Percentiles rank a stretch among this genome's conserved stretches.
phyloP scores from a whole-genome alignment of 1,139 yeast species.

The Kluyveromyces marxianus region DNA sequence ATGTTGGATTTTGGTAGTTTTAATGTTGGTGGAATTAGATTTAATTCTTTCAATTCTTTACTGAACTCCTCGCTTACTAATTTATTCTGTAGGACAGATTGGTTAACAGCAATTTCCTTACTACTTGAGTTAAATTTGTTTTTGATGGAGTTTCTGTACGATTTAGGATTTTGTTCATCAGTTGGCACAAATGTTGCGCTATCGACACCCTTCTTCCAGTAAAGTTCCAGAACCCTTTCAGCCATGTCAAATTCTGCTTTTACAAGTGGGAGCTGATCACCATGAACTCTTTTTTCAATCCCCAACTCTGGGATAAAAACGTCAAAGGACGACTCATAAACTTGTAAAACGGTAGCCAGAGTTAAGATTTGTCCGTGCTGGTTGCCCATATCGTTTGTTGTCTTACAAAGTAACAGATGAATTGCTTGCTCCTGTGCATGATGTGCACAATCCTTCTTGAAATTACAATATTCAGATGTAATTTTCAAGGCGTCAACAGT shows the following conservation, averaged over 20 bases:
- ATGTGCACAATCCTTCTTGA: conserved; percentile 90
- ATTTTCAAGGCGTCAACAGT: conserved; percentile 72
- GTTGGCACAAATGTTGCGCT: conserved; percentile 87
- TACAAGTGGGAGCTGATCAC: conserved; percentile 87
- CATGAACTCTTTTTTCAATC: conserved; percentile 94
- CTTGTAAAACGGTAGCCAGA: conserved; percentile 84
- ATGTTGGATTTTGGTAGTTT: conserved; percentile 34
- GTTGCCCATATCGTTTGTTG: conserved; percentile 70
- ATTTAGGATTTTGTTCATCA: conserved; percentile 71
- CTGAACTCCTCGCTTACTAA: conserved; percentile 36
- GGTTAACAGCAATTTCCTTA: conserved; percentile 53
- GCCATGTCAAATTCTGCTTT: conserved; percentile 86
- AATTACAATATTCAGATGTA: conserved; percentile 85
- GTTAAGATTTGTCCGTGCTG: conserved; percentile 75
- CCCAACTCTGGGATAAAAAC: conserved; percentile 93
- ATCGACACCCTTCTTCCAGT: conserved; percentile 89
- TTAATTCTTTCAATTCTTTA: conserved; percentile 43
- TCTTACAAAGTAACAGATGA: conserved; percentile 77
- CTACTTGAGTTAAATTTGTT: conserved; percentile 73
- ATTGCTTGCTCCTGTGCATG: conserved; percentile 93
- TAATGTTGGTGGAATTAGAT: conserved; percentile 47
- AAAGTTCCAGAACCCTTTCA: conserved; percentile 64
- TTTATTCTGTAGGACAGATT: conserved; percentile 10
- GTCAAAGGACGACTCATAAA: conserved; percentile 93
- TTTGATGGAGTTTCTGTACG: conserved; percentile 70